Base-by-base conservation (phyloP, 2,329 filamentous ascomycete genomes). In the Neophaeococcomyces mojaviensis region DNA sequence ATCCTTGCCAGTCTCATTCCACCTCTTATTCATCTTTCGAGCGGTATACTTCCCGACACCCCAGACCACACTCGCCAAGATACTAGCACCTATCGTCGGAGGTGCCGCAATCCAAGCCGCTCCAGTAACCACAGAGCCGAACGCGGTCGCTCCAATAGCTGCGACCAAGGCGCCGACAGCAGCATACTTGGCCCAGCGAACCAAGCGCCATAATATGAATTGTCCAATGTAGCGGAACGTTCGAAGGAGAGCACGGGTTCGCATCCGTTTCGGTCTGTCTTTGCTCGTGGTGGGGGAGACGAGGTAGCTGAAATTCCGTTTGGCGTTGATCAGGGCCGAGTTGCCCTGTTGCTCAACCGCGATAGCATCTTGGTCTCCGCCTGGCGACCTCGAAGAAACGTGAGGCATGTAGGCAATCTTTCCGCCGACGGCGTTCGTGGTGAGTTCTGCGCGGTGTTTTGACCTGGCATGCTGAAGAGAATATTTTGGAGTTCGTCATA, bases 151-250 rank as follows among this genome's bases (percentile, higher is more conserved):
- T 33, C 49, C 46, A 15, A 57, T 35, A 4, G 51, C 53, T n/a
- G 54, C 54, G 10, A 52, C 52, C 4, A 53, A 28, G 15, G 41
- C 32, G n/a, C 54, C 54, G 20, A 54, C 46, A 2, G 54, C 54
- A n/a, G 50, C 49, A 26, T 55, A 57, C 22, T 57, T 57, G 31
- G 54, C 54, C 53, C 53, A 57, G 37, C 54, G 53, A n/a, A 57
- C 53, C 19, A 55, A 45, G 12, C 54, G 53, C 54, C 54, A 57
- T 42, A 57, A 38, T 33, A 57, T 50, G 42, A 57, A 57, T 22
- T 54, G 49, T 1, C 47, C 32, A 8, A 54, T 19, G 36, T 51
- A 55, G 15, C 53, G 47, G 20, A 55, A 40, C n/a, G 48, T 48
- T n/a, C 54, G 54, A 16, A 57, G 47, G 15, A 57, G 43, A 24